Evolutionary conservation across 331 rosid genomes (phyloP).

Genomic region (Acacia concinna): DNA sequence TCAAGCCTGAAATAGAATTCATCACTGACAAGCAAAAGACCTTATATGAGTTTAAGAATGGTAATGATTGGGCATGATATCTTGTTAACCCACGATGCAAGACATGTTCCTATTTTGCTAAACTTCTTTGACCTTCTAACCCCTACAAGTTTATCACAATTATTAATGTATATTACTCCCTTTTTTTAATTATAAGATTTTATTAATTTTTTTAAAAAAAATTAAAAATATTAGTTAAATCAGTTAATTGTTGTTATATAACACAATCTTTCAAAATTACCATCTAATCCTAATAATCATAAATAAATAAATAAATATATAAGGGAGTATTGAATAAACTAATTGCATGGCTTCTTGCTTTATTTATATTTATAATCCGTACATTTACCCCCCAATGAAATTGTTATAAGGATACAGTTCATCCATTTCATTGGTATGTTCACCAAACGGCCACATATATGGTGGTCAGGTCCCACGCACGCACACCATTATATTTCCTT

Average conservation of each 20-base stretch:
- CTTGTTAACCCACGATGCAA: constrained; percentile 23
- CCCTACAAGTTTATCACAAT: neutral
- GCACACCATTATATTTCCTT: neutral
- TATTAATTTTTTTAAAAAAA: no score
- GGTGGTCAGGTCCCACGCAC: neutral
- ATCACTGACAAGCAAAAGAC: constrained; percentile 5
- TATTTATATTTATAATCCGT: no score
- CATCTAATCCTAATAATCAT: no score
- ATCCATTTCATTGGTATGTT: neutral
- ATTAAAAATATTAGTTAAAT: no score
- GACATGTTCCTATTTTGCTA: neutral
- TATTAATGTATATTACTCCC: neutral
- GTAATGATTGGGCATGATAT: constrained; percentile 44
- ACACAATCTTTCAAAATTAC: no score
- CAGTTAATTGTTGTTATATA: no score
- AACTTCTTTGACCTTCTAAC: constrained; percentile 23
- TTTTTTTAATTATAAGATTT: no score
- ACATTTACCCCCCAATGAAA: neutral
- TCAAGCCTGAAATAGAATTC: constrained; percentile 3
- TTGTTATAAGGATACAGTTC: neutral
- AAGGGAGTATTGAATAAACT: no score
- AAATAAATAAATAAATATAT: no score
- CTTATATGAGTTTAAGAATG: neutral
- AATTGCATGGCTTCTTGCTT: no score
- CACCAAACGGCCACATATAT: neutral